These are phyloP conservation scores for Eremothecium coryli DNA, from an alignment of 1,139 yeast genomes.

Conservation along the genomic window DNA sequence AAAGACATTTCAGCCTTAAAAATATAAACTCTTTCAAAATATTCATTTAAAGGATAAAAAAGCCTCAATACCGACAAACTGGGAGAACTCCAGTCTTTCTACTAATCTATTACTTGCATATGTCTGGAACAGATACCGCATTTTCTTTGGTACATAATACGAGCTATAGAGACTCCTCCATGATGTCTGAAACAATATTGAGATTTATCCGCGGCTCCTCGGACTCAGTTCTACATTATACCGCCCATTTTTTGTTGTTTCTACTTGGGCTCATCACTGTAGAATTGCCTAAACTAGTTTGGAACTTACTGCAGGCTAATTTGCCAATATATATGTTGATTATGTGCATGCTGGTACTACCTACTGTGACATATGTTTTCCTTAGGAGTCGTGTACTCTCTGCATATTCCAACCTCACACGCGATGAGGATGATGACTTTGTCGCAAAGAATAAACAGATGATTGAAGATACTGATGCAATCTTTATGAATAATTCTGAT, in stretches of 20 bases:
- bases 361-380: slow-evolving; percentile 8
- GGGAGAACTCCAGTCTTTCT: too few species aligned
- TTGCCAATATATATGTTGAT: slow-evolving; percentile 7
- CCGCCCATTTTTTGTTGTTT: neutral
- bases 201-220: too few species aligned
- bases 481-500: slow-evolving; percentile 8
- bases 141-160: too few species aligned
- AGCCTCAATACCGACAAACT: too few species aligned
- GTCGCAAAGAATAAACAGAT: slow-evolving; percentile 8
- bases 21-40: too few species aligned
- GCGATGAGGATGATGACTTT: slow-evolving; percentile 10
- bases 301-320: slow-evolving; percentile 1
- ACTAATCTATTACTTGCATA: too few species aligned
- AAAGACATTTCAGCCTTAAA: too few species aligned
- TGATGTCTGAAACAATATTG: too few species aligned
- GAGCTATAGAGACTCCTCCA: too few species aligned
- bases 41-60: too few species aligned
- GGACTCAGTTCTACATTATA: neutral
- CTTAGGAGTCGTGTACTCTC: slow-evolving; percentile 9
- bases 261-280: neutral
- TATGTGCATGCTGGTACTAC: neutral
- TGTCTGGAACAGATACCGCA: too few species aligned
- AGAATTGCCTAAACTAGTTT: neutral
- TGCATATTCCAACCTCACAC: slow-evolving; percentile 10
- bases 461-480: slow-evolving; percentile 11